Evolutionary conservation across 768 basidiomycete genomes (phyloP).

Genomic region (Amanita polypyramis): DNA sequence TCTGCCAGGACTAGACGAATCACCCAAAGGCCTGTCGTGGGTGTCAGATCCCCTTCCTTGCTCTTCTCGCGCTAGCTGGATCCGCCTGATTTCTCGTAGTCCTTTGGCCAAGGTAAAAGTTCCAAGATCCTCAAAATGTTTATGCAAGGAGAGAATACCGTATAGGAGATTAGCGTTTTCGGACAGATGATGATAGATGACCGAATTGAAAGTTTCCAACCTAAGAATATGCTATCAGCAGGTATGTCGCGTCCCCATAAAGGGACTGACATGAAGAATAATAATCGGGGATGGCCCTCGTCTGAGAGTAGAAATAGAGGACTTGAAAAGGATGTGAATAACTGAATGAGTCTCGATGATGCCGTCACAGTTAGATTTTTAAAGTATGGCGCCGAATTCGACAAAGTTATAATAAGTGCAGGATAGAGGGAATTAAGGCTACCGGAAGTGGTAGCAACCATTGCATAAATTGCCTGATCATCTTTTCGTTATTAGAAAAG

Average conservation of each 20-base stretch:
- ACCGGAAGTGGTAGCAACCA: constrained; percentile 84
- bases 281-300: constrained; percentile 86
- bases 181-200: constrained; percentile 66
- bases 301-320: constrained; percentile 86
- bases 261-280: constrained; percentile 71
- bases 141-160: constrained; percentile 74
- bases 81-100: constrained; percentile 72
- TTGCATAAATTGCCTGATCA: constrained; percentile 72
- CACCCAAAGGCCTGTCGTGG: constrained; percentile 29
- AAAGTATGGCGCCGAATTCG: constrained; percentile 83
- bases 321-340: constrained; percentile 87
- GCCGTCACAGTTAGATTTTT: constrained; percentile 72
- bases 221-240: constrained; percentile 23
- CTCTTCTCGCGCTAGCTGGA: constrained; percentile 65
- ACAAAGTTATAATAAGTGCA: constrained; percentile 81
- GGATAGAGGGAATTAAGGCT: constrained; percentile 79
- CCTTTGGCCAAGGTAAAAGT: constrained; percentile 86
- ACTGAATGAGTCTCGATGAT: constrained; percentile 75
- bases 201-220: constrained; percentile 85
- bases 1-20: constrained; percentile 31
- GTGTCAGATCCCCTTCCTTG: constrained; percentile 30
- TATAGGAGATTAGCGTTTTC: constrained; percentile 88
- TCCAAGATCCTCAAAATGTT: constrained; percentile 80
- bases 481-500: constrained; percentile 7
- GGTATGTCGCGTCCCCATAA: neutral